A percentile compares a stretch with the other conserved stretches of the same genome.
phyloP scores from a whole-genome alignment of 345 rosid genomes.

The Hypericum perforatum region DNA sequence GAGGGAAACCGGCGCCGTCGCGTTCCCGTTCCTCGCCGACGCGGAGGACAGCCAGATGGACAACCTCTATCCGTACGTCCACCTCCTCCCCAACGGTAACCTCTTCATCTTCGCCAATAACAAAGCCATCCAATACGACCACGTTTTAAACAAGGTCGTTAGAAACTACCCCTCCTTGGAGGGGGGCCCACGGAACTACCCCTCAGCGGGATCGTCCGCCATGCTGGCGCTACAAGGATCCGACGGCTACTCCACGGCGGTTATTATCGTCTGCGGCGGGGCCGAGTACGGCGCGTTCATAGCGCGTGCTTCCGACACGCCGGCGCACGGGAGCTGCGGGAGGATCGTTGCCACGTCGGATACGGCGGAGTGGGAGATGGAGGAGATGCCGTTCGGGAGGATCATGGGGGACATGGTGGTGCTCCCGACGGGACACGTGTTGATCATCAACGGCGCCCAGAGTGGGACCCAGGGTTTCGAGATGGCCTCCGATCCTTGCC shows the following conservation, averaged over 20 bases:
- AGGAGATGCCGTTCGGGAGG: slow-evolving; percentile 79
- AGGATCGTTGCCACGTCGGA: slow-evolving; percentile 16
- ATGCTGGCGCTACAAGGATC: slow-evolving; percentile 42
- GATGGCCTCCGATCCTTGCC: slow-evolving; percentile 36
- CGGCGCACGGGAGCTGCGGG: slow-evolving; percentile 21
- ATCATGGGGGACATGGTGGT: slow-evolving; percentile 91
- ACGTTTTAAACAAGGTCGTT: slow-evolving; percentile 32
- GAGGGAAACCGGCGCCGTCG: slow-evolving; percentile 38
- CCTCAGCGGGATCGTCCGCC: slow-evolving; percentile 74
- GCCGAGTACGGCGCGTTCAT: slow-evolving; percentile 69
- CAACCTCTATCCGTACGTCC: slow-evolving; percentile 81
- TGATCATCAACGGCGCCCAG: slow-evolving; percentile 82
- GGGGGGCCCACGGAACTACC: slow-evolving; percentile 82
- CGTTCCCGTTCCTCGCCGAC: slow-evolving; percentile 55
- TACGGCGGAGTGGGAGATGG: slow-evolving; percentile 34
- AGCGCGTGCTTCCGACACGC: slow-evolving; percentile 21
- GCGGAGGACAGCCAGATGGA: slow-evolving; percentile 77
- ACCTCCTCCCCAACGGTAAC: slow-evolving; percentile 70
- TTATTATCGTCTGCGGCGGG: slow-evolving; percentile 75
- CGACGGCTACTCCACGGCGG: slow-evolving; percentile 29
- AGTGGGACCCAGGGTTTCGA: slow-evolving; percentile 29
- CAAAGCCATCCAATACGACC: slow-evolving; percentile 59
- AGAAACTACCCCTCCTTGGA: slow-evolving; percentile 51
- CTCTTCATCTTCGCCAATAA: slow-evolving; percentile 81
- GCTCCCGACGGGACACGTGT: slow-evolving; percentile 66